Percentiles rank a stretch among this genome's conserved stretches.
Conservation (phyloP, 257 asterid genomes). For the Echites panduratus region DNA sequence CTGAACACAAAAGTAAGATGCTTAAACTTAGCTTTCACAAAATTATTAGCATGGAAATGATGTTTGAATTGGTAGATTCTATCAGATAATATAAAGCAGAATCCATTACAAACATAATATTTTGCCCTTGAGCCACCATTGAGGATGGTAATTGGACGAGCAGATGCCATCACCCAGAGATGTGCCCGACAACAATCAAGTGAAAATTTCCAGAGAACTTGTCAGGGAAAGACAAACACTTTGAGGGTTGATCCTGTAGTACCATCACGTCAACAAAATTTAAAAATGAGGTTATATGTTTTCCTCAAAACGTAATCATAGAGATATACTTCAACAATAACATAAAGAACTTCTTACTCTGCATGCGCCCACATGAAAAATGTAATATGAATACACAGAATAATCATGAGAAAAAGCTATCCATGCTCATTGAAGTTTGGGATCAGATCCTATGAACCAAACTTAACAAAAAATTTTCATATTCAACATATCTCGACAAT, state of each 20-base stretch:
- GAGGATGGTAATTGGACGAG: constrained; percentile 57
- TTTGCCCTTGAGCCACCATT: constrained; percentile 55
- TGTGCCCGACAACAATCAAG: constrained; percentile 44
- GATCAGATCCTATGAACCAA: neutral
- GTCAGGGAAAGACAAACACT: neutral
- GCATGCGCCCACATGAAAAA: neutral
- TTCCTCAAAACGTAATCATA: no score
- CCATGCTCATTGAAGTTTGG: neutral
- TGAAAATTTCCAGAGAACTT: constrained; percentile 11
- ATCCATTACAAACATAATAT: constrained; percentile 17
- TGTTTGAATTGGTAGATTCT: no score
- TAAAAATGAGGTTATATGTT: neutral
- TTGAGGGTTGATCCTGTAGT: constrained; percentile 3
- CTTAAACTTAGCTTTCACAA: no score
- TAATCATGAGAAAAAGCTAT: no score
- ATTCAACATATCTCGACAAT: neutral
- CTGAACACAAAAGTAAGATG: no score
- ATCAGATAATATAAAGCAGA: neutral
- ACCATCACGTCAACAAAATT: constrained; percentile 5
- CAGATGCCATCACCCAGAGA: constrained; percentile 55
- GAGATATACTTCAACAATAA: no score
- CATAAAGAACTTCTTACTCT: neutral
- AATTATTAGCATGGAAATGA: no score
- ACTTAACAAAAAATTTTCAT: neutral
- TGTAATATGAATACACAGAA: no score